Evolutionary conservation across 2,329 filamentous ascomycete species (phyloP), one percentile per base, ranked within the genome.

Genomic region (Leptographium lundbergii): DNA sequence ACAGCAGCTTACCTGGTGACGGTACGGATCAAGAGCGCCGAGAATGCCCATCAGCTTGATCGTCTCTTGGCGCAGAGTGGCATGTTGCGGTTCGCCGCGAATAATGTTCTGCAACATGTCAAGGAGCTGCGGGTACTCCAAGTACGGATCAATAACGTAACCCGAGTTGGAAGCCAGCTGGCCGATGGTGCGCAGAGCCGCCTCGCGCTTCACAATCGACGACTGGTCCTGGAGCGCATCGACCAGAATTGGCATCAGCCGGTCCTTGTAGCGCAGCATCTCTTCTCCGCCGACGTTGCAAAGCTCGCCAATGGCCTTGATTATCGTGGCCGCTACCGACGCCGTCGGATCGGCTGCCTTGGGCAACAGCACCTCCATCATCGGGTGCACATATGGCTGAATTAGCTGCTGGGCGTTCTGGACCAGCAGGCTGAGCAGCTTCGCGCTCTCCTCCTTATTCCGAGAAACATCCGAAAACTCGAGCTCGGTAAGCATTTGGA

Each of bases 1-100:
- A n/a, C 3, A n/a, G 19, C 7, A 74, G 81, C 78, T 74, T 92
- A 52, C 50, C 50, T 57, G 92, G 69, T 96, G 90, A 69, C 92
- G 94, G 72, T 99, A 97, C 0, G 94, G 94, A 70, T 99, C 95
- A 39, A 99, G 75, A 48, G 94, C 94, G 62, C 94, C 94, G 17
- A 99, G 77, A 51, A 96, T 96, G 66, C 94, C 94, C 79, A 99
- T 90, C 24, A 99, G 74, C 66, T 96, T 96, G 67, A 99, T 96
- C 0, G 94, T 96, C 71, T 97, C 92, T 64, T 94, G 90, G 51
- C 94, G 82, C 39, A 99, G 76, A 19, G 88, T 83, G 0, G 90
- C 90, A 58, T 91, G 86, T 63, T 91, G 89, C 2, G 82, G 79
- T 71, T 99, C 95, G 6, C 88, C 89, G 66, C 95, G 89, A 65